Conservation (phyloP, 1,139 yeast species). For the Komagataea norvegica region DNA sequence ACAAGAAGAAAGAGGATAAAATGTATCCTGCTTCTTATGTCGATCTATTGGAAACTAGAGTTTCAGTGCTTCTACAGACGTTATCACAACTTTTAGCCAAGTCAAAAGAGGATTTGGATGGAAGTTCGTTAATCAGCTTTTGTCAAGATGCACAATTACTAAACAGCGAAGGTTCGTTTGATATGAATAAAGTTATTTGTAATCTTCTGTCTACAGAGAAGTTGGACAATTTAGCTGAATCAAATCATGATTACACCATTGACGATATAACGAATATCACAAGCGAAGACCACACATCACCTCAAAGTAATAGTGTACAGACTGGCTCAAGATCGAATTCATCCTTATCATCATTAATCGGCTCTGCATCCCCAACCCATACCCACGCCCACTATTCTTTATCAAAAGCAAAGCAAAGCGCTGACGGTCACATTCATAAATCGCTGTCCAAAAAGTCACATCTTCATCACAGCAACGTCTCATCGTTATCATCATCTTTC, state of each 20-base stretch:
- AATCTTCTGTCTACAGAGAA: constrained; percentile 20
- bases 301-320: constrained; percentile 1
- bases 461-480: constrained; percentile 13
- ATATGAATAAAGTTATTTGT: constrained; percentile 24
- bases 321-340: constrained; percentile 9
- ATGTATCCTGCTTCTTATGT: constrained; percentile 66
- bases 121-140: constrained; percentile 14
- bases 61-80: constrained; percentile 56
- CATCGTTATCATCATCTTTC: constrained; percentile 14
- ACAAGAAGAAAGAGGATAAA: constrained; percentile 57
- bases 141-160: constrained; percentile 17
- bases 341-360: background rate
- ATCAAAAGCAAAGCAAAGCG: constrained; percentile 15
- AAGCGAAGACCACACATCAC: background rate
- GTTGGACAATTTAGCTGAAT: constrained; percentile 23
- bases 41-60: constrained; percentile 63
- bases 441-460: constrained; percentile 4
- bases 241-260: constrained; percentile 19
- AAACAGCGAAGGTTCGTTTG: constrained; percentile 22
- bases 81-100: constrained; percentile 39
- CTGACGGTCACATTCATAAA: constrained; percentile 21
- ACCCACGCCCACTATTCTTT: constrained; percentile 9
- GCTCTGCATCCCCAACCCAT: constrained; percentile 5
- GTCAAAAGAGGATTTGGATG: constrained; percentile 29
- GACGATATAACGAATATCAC: constrained; percentile 24